These are phyloP conservation scores for Phaeodactylum tricornutum DNA, from an alignment of 108 stramenopile species.

Conservation along the genomic window DNA sequence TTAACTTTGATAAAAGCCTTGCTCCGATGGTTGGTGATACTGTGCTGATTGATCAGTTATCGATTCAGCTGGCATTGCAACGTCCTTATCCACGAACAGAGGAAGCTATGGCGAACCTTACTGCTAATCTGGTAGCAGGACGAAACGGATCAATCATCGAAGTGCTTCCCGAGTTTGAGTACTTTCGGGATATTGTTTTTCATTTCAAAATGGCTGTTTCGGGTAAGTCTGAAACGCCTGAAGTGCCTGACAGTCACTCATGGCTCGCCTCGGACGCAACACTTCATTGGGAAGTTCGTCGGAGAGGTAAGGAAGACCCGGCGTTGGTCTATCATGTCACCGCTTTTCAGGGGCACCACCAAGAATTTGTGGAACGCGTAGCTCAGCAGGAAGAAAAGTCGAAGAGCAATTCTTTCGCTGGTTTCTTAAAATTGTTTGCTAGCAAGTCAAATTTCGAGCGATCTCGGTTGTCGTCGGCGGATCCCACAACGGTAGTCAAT, in stretches of 20 bases:
- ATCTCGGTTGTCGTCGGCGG: constrained; percentile 73
- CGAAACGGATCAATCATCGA: constrained; percentile 82
- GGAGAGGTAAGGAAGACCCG: constrained; percentile 39
- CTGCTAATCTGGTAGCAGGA: constrained; percentile 66
- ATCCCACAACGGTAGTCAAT: constrained; percentile 84
- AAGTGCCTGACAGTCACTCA: constrained; percentile 48
- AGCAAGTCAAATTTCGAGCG: constrained; percentile 54
- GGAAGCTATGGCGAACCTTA: constrained; percentile 51
- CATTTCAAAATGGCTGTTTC: constrained; percentile 90
- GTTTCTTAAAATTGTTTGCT: constrained; percentile 61
- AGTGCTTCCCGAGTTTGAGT: constrained; percentile 94
- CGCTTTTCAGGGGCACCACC: constrained; percentile 55
- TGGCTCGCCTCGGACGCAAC: constrained; percentile 82
- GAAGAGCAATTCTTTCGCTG: constrained; percentile 38
- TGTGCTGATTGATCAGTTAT: constrained; percentile 68
- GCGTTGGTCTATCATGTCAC: constrained; percentile 55
- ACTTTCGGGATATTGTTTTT: constrained; percentile 97
- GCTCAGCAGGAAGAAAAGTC: constrained; percentile 27
- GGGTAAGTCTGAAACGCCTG: constrained; percentile 62
- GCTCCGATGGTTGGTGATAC: constrained; percentile 70
- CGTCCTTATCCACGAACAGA: constrained; percentile 62
- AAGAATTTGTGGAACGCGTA: constrained; percentile 68
- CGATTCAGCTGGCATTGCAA: constrained; percentile 69
- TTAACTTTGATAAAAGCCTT: constrained; percentile 78
- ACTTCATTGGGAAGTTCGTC: constrained; percentile 61